phyloP scores from a whole-genome alignment of 2,329 filamentous ascomycete genomes.

The Helotiales sp. region DNA sequence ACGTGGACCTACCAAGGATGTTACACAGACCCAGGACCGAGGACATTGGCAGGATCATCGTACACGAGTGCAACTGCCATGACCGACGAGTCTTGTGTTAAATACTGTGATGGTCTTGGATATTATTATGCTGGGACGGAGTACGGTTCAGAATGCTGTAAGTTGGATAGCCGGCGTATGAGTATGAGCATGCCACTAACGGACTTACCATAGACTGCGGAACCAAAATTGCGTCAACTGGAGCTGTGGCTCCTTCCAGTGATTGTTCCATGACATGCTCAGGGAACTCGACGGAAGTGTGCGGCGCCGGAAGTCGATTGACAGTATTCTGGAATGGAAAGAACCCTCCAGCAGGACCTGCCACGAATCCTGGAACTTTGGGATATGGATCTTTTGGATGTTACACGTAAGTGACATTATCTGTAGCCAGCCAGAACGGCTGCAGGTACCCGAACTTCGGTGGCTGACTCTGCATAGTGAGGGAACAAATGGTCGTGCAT shows the following conservation, averaged over 20 bases:
- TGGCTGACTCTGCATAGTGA: slow-evolving; percentile 11
- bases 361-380: slow-evolving; percentile 20
- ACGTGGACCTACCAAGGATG: slow-evolving; percentile 30
- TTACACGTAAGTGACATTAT: slow-evolving; percentile 24
- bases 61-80: slow-evolving; percentile 22
- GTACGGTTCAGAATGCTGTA: slow-evolving; percentile 32
- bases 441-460: background rate
- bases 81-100: slow-evolving; percentile 31
- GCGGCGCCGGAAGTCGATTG: slow-evolving; percentile 36
- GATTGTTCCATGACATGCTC: slow-evolving; percentile 24
- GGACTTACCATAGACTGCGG: slow-evolving; percentile 19
- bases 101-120: slow-evolving; percentile 24
- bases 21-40: slow-evolving; percentile 22
- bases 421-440: background rate
- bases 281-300: slow-evolving; percentile 22
- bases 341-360: slow-evolving; percentile 16
- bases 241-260: background rate
- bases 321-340: slow-evolving; percentile 32
- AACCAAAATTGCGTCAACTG: slow-evolving; percentile 9
- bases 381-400: slow-evolving; percentile 25
- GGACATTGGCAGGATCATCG: slow-evolving; percentile 22
- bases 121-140: slow-evolving; percentile 32
- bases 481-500: slow-evolving; percentile 21
- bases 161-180: slow-evolving; percentile 7
- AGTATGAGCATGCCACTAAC: background rate